Conservation (phyloP, 2,329 filamentous ascomycete genomes). For the Hawksworthiomyces lignivorus region DNA sequence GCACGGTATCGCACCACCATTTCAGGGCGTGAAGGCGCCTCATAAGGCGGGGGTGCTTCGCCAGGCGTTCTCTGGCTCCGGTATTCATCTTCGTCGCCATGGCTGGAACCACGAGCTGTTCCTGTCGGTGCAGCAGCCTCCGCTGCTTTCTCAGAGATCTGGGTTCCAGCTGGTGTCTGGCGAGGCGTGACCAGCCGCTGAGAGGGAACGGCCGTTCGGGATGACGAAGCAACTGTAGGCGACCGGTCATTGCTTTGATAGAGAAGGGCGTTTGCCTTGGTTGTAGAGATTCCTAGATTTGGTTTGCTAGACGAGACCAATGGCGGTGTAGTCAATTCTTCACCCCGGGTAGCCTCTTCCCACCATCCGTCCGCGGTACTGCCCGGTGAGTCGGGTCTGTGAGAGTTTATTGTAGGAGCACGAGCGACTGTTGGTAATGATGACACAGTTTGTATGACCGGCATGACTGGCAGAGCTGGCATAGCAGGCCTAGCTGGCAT, state of each 20-base stretch:
- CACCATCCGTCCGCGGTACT: too few species aligned
- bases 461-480: too few species aligned
- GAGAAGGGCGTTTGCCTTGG: conserved; percentile 13
- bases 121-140: not conserved
- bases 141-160: not conserved
- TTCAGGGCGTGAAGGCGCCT: conserved; percentile 35
- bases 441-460: too few species aligned
- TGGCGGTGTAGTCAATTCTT: too few species aligned
- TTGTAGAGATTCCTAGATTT: conserved; percentile 13
- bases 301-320: conserved; percentile 10
- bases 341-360: too few species aligned
- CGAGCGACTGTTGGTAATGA: too few species aligned
- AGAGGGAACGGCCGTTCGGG: conserved; percentile 16
- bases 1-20: conserved; percentile 44
- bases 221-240: conserved; percentile 19
- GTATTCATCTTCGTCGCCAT: conserved; percentile 27
- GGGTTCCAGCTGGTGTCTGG: not conserved
- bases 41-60: conserved; percentile 50
- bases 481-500: too few species aligned
- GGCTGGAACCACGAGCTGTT: not conserved
- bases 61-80: conserved; percentile 24
- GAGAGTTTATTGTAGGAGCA: too few species aligned
- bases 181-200: conserved; percentile 2
- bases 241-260: conserved; percentile 10
- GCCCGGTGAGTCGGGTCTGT: too few species aligned